phyloP scores from a whole-genome alignment of 768 basidiomycete genomes.

The Russula lepida region DNA sequence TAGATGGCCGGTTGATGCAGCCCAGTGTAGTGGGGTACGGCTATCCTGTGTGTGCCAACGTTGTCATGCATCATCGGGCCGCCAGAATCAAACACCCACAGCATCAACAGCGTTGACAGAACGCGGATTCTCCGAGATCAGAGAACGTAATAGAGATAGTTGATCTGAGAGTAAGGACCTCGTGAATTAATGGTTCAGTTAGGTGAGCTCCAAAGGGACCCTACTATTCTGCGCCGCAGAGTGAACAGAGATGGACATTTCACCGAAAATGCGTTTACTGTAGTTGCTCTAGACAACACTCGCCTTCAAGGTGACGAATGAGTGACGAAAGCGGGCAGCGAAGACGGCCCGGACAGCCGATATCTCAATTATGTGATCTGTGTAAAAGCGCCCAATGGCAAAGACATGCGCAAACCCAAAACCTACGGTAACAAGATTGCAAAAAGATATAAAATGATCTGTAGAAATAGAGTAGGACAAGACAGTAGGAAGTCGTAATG shows the following conservation, averaged over 20 bases:
- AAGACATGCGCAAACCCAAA: not conserved
- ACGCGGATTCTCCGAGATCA: slow-evolving; percentile 54
- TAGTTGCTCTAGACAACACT: too few relatives aligned
- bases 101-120: slow-evolving; percentile 54
- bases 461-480: not conserved
- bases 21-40: slow-evolving; percentile 81
- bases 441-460: not conserved
- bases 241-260: slow-evolving; percentile 40
- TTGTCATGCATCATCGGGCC: not conserved
- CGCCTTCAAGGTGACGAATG: not conserved
- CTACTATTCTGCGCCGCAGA: slow-evolving; percentile 63
- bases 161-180: slow-evolving; percentile 44
- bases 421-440: not conserved
- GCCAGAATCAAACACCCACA: slow-evolving; percentile 32
- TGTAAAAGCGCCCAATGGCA: not conserved
- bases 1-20: slow-evolving; percentile 61
- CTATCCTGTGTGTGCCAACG: slow-evolving; percentile 45
- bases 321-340: not conserved
- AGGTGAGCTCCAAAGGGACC: not conserved
- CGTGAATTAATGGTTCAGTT: not conserved
- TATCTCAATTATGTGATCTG: not conserved
- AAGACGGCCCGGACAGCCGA: not conserved
- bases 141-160: slow-evolving; percentile 54
- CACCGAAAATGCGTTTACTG: not conserved
- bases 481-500: not conserved